These are phyloP conservation scores for Rhynchospora tenuis DNA, from an alignment of 176 grass and related monocot genomes.

Conservation along the genomic window DNA sequence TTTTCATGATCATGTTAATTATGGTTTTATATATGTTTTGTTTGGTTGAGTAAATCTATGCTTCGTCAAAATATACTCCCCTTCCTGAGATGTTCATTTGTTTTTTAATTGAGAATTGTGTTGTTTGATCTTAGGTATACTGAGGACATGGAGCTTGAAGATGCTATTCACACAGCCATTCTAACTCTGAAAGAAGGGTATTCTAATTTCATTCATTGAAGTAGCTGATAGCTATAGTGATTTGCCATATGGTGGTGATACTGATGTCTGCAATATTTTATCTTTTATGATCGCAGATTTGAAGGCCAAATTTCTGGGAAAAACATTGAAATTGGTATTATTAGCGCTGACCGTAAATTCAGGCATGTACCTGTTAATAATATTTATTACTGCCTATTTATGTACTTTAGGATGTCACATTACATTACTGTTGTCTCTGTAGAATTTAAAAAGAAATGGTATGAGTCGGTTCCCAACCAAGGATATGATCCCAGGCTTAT, in stretches of 20 bases:
- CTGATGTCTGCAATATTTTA: background rate
- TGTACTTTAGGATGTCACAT: background rate
- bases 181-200: constrained; percentile 99
- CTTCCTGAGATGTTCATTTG: background rate
- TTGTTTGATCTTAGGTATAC: constrained; percentile 52
- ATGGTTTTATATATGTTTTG: background rate
- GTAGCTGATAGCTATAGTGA: background rate
- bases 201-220: background rate
- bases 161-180: constrained; percentile 97
- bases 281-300: constrained; percentile 40
- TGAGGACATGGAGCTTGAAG: constrained; percentile 96
- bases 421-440: background rate
- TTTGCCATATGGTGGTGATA: background rate
- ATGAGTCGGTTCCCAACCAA: background rate
- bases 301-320: constrained; percentile 87
- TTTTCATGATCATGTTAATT: background rate
- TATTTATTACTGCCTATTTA: background rate
- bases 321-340: constrained; percentile 96
- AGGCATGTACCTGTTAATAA: constrained; percentile 38
- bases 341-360: constrained; percentile 75
- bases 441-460: background rate
- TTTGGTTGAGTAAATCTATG: background rate
- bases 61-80: background rate
- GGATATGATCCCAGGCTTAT: background rate
- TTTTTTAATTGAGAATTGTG: background rate